Evolutionary conservation across 108 stramenopile species (phyloP), one percentile per base, ranked within the genome.

Genomic region (Nitzschia palea): DNA sequence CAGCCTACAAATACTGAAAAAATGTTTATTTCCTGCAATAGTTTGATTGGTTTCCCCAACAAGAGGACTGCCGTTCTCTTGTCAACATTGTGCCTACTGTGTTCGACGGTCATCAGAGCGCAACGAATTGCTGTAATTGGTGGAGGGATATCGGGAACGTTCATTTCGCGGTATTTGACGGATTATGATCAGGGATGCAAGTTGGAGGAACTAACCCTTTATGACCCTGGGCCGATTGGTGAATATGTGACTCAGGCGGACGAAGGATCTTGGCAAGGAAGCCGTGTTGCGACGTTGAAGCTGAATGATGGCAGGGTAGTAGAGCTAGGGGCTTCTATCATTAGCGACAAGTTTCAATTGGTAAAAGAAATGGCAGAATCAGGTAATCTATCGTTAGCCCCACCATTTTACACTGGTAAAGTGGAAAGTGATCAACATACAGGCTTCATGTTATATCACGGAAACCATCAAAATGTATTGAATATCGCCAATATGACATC

Each of bases 261-360:
- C 22, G 68, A 75, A 42, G 26, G 42, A 22, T 27, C 53, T 40
- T 47, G 66, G 51, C 91, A 93, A 70, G 88, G 86, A 12, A 80
- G 81, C 37, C 74, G 91, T 23, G 85, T 89, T 2, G 65, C 82
- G 0, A 70, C 79, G 26, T 14, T 82, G 28, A 61, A 30, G 9
- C 54, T 85, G 8, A 43, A 60, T 2, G 88, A 88, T 68, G 87
- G 83, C 0, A 78, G 61, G 27, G 69, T 80, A 3, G 78, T 93
- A n/a, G 91, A 93, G 70, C 40, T 87, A 22, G 91, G 91, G 23
- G 91, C 91, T 3, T 83, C 85, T 8, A 78, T 86, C 54, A 15
- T 74, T 4, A 67, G 40, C 6, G 50, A 58, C 6, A 36, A 53
- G 3, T 61, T 53, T 28, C 23, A 53, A 18, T 54, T 65, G 35